phyloP scores from a whole-genome alignment of 1,284 basidiomycete species.

The Bjerkandera adusta region DNA sequence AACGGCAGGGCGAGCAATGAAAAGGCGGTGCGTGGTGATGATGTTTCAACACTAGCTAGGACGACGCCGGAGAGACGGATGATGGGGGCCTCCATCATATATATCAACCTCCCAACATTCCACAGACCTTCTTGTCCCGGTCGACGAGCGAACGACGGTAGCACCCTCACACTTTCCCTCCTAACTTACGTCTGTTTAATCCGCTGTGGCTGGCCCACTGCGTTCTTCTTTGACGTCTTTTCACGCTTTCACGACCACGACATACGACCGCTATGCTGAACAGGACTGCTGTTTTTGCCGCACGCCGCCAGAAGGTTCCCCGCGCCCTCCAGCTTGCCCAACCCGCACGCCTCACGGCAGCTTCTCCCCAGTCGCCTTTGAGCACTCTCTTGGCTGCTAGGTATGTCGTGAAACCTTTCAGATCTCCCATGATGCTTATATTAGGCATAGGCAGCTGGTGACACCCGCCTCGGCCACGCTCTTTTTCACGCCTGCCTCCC shows the following conservation, averaged over 20 bases:
- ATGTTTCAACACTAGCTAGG: too few species aligned
- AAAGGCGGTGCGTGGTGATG: too few species aligned
- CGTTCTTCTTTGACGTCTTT: constrained; percentile 5
- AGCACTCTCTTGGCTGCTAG: neutral
- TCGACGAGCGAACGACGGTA: constrained; percentile 8
- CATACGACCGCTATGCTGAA: constrained; percentile 11
- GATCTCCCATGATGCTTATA: neutral
- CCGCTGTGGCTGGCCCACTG: constrained; percentile 16
- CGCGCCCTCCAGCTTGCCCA: constrained; percentile 10
- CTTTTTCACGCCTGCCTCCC: constrained; percentile 4
- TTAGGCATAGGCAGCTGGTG: neutral
- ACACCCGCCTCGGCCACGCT: constrained; percentile 6
- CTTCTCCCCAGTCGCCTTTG: constrained; percentile 12
- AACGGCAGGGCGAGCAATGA: too few species aligned
- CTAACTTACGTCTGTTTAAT: constrained; percentile 3
- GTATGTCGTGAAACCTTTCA: neutral
- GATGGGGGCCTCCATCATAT: too few species aligned
- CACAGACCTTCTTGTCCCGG: constrained; percentile 14
- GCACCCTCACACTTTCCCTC: constrained; percentile 1
- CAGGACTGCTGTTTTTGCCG: constrained; percentile 7
- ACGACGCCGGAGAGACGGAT: too few species aligned
- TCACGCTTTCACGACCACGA: constrained; percentile 3
- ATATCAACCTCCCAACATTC: too few species aligned
- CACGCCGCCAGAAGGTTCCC: constrained; percentile 5
- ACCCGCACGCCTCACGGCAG: constrained; percentile 1